Base-by-base conservation (phyloP, 1,139 yeast genomes). In the Taphrina deformans region DNA sequence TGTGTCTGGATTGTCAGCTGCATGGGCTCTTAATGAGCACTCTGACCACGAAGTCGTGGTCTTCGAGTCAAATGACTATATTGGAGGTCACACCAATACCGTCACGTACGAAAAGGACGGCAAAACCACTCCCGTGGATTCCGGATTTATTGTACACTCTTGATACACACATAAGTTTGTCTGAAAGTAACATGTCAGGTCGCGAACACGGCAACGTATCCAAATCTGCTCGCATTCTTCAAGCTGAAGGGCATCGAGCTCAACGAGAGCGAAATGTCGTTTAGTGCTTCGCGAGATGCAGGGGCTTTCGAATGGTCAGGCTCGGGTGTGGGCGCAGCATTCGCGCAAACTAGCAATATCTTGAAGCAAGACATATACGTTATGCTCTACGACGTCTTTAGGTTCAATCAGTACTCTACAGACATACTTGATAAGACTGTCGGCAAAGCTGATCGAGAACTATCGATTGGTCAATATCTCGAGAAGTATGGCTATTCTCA, bases 1-100 rank as follows among this genome's bases (percentile, higher is more conserved):
- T 21, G 63, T 67, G 31, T 23, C 68, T 0, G 69, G 69, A n/a
- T 23, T 65, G 10, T 31, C 67, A 18, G 60, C 65, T 4, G 41
- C 65, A 14, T 61, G 65, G 65, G 65, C 65, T 1, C 48, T 61
- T 24, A 61, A 61, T 35, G 65, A 61, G 38, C 31, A 52, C 40
- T 61, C 65, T 6, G 59, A 52, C 38, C 65, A 61, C 26, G 60
- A 52, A 9, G 65, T 53, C 9, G 35, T 44, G 1, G 29, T 61
- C 6, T 61, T 52, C 31, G 65, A 61, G 27, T 21, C 65, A 6
- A 55, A 41, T 33, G 48, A 61, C 27, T 55, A 55, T 29, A 38
- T 61, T 45, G 65, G 65, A 3, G 65, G 65, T 16, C 65, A 61
- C 24, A 55, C 65, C 6, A 24, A 61, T 35, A 61, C 65, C 3